phyloP scores from a whole-genome alignment of 768 basidiomycete species.

The Serendipita sp. region DNA sequence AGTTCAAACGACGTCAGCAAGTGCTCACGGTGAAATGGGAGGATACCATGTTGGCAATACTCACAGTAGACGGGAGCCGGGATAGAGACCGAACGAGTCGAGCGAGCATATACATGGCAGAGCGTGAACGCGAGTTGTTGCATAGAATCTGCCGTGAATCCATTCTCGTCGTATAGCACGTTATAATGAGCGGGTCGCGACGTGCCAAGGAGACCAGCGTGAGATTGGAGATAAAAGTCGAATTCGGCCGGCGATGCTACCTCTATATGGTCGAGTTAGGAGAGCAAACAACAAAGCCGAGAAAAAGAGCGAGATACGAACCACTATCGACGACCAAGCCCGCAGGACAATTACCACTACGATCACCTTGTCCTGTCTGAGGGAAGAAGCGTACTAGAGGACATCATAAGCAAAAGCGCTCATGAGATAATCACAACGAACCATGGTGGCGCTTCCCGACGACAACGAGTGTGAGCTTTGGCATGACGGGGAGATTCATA shows the following conservation, averaged over 20 bases:
- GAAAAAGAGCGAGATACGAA: not conserved
- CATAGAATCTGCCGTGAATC: constrained; percentile 50
- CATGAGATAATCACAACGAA: constrained; percentile 22
- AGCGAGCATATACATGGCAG: constrained; percentile 66
- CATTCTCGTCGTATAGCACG: constrained; percentile 36
- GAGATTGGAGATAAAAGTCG: constrained; percentile 66
- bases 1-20: not conserved
- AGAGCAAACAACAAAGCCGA: not conserved
- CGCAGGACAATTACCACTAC: constrained; percentile 56
- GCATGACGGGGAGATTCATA: constrained; percentile 33
- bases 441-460: constrained; percentile 65
- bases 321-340: constrained; percentile 58
- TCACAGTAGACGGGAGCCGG: constrained; percentile 71
- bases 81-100: constrained; percentile 68
- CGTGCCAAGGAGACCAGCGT: constrained; percentile 63
- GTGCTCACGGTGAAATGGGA: not conserved
- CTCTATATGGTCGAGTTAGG: constrained; percentile 17
- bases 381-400: constrained; percentile 41
- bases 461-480: constrained; percentile 56
- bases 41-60: constrained; percentile 14
- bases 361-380: constrained; percentile 33
- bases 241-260: constrained; percentile 57
- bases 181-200: constrained; percentile 50
- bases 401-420: not conserved
- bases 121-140: constrained; percentile 59